These are phyloP conservation scores for Jaltomata sinuosa DNA, from an alignment of 257 asterid genomes.

Conservation along the genomic window DNA sequence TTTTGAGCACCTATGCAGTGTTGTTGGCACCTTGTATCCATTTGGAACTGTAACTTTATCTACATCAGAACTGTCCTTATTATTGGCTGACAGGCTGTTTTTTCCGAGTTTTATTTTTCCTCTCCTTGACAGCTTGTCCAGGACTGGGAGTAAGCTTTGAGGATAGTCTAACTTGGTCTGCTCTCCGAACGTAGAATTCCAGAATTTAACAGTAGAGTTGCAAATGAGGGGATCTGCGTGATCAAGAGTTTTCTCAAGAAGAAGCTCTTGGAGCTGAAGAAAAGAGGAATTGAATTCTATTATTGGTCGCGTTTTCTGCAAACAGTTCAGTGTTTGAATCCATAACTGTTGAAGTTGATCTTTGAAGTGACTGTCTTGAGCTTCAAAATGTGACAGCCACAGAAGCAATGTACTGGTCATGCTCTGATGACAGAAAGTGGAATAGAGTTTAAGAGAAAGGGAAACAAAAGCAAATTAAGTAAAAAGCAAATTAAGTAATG, in stretches of 20 bases:
- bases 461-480: neutral
- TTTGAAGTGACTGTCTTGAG: conserved; percentile 22
- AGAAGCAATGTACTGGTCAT: conserved; percentile 42
- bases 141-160: conserved; percentile 36
- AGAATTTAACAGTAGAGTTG: conserved; percentile 41
- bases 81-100: conserved; percentile 7
- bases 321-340: conserved; percentile 36
- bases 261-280: conserved; percentile 45
- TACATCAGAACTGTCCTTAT: neutral
- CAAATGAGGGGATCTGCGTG: conserved; percentile 56
- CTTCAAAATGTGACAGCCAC: conserved; percentile 51
- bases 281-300: conserved; percentile 41
- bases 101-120: conserved; percentile 46
- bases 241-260: conserved; percentile 56
- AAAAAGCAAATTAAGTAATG: neutral
- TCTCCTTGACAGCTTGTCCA: conserved; percentile 60
- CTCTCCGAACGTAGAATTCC: conserved; percentile 66
- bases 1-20: conserved; percentile 51
- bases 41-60: conserved; percentile 10
- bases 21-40: conserved; percentile 18
- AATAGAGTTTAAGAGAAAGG: neutral
- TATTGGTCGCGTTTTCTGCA: conserved; percentile 47
- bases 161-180: conserved; percentile 57
- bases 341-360: conserved; percentile 45
- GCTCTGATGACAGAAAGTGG: conserved; percentile 24